Evolutionary conservation across 2,329 filamentous ascomycete species (phyloP).

Genomic region (Apiospora rasikravindrae): DNA sequence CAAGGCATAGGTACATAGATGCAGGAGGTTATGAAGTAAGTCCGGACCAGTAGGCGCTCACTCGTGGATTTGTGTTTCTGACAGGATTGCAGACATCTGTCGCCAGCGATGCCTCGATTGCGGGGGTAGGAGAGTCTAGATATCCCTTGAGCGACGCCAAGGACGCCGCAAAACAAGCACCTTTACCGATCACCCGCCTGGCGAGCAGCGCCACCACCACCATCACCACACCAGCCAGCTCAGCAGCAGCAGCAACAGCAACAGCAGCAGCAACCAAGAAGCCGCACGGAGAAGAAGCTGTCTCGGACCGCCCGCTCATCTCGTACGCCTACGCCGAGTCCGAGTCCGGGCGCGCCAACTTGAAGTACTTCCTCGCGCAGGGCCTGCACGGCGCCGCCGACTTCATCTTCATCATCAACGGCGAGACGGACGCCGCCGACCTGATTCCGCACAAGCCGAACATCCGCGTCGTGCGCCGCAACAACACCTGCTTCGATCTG

Average conservation of each 20-base stretch:
- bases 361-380: slow-evolving; percentile 43
- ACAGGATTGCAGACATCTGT: neutral
- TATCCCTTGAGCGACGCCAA: neutral
- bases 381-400: slow-evolving; percentile 44
- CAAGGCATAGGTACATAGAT: neutral
- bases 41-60: neutral
- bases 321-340: slow-evolving; percentile 45
- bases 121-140: neutral
- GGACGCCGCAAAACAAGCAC: neutral
- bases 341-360: slow-evolving; percentile 37
- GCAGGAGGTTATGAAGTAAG: slow-evolving; percentile 5
- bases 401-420: slow-evolving; percentile 48
- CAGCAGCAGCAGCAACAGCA: neutral
- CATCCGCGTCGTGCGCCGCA: slow-evolving; percentile 37
- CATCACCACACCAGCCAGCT: neutral
- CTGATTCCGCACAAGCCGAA: slow-evolving; percentile 39
- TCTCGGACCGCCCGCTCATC: slow-evolving; percentile 34
- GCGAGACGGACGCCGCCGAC: slow-evolving; percentile 33
- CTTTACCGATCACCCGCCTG: neutral
- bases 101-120: neutral
- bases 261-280: neutral
- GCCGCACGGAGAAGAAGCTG: neutral
- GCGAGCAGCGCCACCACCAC: neutral
- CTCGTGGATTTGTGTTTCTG: neutral
- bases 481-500: slow-evolving; percentile 43